phyloP scores from a whole-genome alignment of 768 basidiomycete genomes.

The Galerina sulciceps region DNA sequence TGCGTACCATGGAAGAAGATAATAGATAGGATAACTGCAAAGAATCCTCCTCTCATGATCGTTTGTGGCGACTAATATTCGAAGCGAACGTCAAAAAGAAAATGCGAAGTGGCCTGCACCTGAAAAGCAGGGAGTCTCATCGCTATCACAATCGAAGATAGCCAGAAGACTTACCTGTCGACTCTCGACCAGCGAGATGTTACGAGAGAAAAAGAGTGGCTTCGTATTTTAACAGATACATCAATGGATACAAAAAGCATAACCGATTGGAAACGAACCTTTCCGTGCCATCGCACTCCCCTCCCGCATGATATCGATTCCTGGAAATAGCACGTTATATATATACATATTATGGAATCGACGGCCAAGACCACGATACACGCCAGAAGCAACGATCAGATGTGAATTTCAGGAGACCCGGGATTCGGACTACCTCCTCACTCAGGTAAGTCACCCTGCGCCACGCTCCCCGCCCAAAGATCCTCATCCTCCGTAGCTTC shows the following conservation, averaged over 20 bases:
- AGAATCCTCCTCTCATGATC: not conserved
- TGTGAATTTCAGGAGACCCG: too few species aligned
- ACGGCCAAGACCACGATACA: too few species aligned
- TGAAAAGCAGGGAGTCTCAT: not conserved
- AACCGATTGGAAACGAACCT: too few species aligned
- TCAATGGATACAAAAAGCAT: too few species aligned
- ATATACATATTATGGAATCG: too few species aligned
- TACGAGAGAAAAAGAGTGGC: not conserved
- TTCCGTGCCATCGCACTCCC: too few species aligned
- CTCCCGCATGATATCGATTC: too few species aligned
- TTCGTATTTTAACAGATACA: not conserved
- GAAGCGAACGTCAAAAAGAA: not conserved
- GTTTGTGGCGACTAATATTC: not conserved
- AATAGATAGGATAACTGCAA: not conserved
- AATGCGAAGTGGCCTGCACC: constrained; percentile 1
- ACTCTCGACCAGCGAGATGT: constrained; percentile 1
- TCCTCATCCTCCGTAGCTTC: constrained; percentile 10
- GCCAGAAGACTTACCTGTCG: not conserved
- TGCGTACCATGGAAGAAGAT: not conserved
- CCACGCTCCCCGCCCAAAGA: constrained; percentile 9
- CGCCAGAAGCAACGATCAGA: too few species aligned
- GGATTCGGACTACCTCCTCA: not conserved
- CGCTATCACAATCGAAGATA: not conserved
- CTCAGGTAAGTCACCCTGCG: constrained; percentile 12
- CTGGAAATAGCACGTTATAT: too few species aligned